phyloP scores from a whole-genome alignment of 2,329 filamentous ascomycete genomes.

The Aaosphaeria pasadenensis region DNA sequence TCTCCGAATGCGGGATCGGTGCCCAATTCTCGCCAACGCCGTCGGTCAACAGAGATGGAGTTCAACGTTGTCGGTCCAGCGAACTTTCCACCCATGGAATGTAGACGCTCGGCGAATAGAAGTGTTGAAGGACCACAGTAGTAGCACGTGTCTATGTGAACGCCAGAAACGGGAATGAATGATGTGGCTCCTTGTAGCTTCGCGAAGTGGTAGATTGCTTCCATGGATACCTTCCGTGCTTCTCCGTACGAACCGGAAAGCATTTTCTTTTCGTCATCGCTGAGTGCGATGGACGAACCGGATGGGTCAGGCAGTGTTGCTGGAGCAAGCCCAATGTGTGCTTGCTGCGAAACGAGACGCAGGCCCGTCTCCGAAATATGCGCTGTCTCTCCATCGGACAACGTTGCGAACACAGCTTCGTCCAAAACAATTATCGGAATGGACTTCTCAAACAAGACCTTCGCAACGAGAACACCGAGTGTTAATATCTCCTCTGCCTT shows the following conservation, averaged over 20 bases:
- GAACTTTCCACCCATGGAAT: constrained; percentile 34
- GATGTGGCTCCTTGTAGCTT: constrained; percentile 18
- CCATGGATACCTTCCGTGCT: constrained; percentile 37
- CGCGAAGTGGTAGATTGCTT: constrained; percentile 39
- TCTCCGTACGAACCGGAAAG: constrained; percentile 24
- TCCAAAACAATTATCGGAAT: constrained; percentile 41
- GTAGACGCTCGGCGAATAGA: constrained; percentile 36
- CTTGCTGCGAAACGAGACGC: background rate
- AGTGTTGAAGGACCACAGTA: constrained; percentile 43
- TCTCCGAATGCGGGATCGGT: constrained; percentile 27
- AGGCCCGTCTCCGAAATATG: background rate
- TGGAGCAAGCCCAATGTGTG: background rate
- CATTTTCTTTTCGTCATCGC: background rate
- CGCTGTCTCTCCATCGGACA: constrained; percentile 9
- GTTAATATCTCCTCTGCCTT: constrained; percentile 45
- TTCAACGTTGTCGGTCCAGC: constrained; percentile 42
- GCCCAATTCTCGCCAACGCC: constrained; percentile 39
- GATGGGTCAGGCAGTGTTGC: background rate
- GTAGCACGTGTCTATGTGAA: constrained; percentile 43
- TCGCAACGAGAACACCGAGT: constrained; percentile 44
- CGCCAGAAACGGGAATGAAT: constrained; percentile 40
- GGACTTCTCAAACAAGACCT: constrained; percentile 38
- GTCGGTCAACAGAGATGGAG: constrained; percentile 44
- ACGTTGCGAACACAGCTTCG: constrained; percentile 9
- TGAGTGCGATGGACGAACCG: background rate